Evolutionary conservation across 2,329 filamentous ascomycete genomes (phyloP), one percentile per base, ranked within the genome.

Genomic region (Bipolaris sorokiniana): DNA sequence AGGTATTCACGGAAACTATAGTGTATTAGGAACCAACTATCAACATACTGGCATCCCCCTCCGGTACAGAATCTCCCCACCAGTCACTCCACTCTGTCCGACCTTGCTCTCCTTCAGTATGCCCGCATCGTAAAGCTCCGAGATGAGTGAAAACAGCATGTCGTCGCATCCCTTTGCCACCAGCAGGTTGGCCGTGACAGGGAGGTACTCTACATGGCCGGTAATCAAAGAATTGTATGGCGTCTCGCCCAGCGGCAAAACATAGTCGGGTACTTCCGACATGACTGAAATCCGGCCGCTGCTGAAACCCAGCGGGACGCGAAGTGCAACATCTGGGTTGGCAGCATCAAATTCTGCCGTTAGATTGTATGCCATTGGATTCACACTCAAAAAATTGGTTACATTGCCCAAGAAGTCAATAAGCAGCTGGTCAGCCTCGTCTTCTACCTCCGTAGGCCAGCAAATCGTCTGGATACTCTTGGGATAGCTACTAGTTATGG

Each of bases 81-180:
- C 78, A 10, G 65, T 71, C n/a, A 76, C 66, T 26, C 67, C 72
- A 59, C 75, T 78, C 49, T 67, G 66, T 1, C 84, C 84, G 2
- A 79, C 71, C 66, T 76, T 69, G 2, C 80, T 82, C 3, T 78
- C 63, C 45, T 75, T 76, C 40, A 86, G 18, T 3, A 86, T 76
- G 0, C 84, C 84, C 15, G 76, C 80, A 23, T 72, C 72, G 1
- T 82, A 77, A 54, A 88, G 58, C 40, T 84, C 82, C 48, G 80
- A 74, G 2, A 85, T 82, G 48, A 88, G 69, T 41, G 78, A 79
- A 40, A 83, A 83, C 23, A 88, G 64, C 76, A 88, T 78, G 0
- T 83, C 83, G 71, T 88, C 86, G 59, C 86, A 89, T 0, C 86
- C 85, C 61, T 81, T 83, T 0, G 84, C 82, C 0, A 80, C 85